phyloP scores from a whole-genome alignment of 331 rosid species.

The Dryas integrifolia region DNA sequence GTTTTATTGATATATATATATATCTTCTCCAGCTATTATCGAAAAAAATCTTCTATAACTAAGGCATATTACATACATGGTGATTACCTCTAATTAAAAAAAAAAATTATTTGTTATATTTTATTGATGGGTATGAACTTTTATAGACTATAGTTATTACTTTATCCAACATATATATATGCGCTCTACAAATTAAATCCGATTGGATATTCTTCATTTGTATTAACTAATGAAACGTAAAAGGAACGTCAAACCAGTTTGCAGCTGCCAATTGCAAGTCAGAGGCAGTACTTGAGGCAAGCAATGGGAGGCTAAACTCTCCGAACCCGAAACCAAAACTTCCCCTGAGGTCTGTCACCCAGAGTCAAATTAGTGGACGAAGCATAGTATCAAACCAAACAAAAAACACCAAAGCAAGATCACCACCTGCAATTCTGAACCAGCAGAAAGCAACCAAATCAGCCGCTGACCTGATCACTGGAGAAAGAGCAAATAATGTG shows the following conservation, averaged over 20 bases:
- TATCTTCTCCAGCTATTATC: no score
- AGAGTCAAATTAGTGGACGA: conserved; percentile 34
- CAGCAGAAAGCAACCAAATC: conserved; percentile 1
- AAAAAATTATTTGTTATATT: no score
- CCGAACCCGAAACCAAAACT: conserved; percentile 35
- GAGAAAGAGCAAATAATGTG: no score
- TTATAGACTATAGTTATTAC: no score
- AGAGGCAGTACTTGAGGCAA: conserved; percentile 33
- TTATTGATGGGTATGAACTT: no score
- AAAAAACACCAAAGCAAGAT: conserved; percentile 10
- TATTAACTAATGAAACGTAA: background rate
- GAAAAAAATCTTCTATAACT: no score
- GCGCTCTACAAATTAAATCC: no score
- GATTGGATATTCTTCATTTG: background rate
- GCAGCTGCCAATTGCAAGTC: conserved; percentile 35
- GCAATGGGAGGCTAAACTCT: conserved; percentile 34
- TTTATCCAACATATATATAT: no score
- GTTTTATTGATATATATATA: no score
- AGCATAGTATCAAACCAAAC: background rate
- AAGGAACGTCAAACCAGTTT: conserved; percentile 32
- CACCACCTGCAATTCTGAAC: background rate
- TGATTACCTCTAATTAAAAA: no score
- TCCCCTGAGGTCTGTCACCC: conserved; percentile 44
- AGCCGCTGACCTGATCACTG: background rate
- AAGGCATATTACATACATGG: no score